A percentile compares a stretch with the other conserved stretches of the same genome.
These are phyloP conservation scores for Peronospora belbahrii DNA, from an alignment of 352 stramenopile species.

Conservation along the genomic window DNA sequence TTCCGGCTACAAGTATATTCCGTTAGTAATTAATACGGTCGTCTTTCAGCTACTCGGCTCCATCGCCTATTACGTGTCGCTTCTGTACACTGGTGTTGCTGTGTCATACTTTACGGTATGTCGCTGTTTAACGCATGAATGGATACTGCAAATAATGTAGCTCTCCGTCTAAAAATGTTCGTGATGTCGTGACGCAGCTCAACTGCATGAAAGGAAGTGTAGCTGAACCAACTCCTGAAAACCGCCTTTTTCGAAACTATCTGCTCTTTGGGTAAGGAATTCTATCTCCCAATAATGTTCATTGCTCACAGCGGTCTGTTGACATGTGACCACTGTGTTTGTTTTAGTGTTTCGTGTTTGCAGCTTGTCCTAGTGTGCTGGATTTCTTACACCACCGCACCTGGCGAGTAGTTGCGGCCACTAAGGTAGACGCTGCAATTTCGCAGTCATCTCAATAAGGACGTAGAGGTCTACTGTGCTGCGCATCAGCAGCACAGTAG, in stretches of 20 bases:
- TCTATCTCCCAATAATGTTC: neutral
- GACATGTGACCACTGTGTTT: neutral
- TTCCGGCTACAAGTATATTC: conserved; percentile 99
- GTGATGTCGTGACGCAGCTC: conserved; percentile 32
- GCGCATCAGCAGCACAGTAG: neutral
- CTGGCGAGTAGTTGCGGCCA: conserved; percentile 34
- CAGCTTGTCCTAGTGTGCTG: conserved; percentile 76
- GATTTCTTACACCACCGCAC: conserved; percentile 81
- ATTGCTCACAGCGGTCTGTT: neutral
- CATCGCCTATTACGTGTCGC: conserved; percentile 87
- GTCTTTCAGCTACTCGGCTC: conserved; percentile 79
- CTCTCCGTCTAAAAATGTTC: conserved; percentile 3
- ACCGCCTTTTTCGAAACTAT: conserved; percentile 80
- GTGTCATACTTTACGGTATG: conserved; percentile 93
- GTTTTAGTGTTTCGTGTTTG: conserved; percentile 61
- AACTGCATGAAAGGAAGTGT: conserved; percentile 86
- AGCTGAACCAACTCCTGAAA: conserved; percentile 61
- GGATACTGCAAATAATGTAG: neutral
- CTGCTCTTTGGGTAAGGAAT: conserved; percentile 65
- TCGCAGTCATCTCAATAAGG: conserved; percentile 1
- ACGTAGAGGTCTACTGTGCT: neutral
- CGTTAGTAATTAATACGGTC: conserved; percentile 92
- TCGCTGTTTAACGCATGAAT: neutral
- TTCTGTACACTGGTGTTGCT: conserved; percentile 90
- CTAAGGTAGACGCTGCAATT: conserved; percentile 2